Base-by-base conservation (phyloP, 2,329 filamentous ascomycete genomes). In the Apiospora pterosperma region DNA sequence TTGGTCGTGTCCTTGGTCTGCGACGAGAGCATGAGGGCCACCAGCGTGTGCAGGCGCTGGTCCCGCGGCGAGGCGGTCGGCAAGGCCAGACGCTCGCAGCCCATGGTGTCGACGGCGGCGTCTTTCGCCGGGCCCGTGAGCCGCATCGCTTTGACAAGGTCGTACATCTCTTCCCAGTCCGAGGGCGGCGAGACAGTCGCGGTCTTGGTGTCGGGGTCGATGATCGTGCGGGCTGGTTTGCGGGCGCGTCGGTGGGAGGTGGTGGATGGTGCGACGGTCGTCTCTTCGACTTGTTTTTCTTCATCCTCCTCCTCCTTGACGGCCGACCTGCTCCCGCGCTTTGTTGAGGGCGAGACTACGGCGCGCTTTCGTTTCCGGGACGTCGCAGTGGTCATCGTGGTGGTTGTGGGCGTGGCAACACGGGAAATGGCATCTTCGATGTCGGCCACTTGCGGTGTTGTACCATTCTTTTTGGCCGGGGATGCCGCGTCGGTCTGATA, bases 101-200 rank as follows among this genome's bases (percentile, higher is more conserved):
- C 96, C 94, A 98, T 97, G 0, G 95, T 98, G 76, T 99, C 96
- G 12, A 99, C 96, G 0, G 95, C 92, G 0, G 96, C 96, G 85
- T 91, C 78, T 81, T 85, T 75, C 75, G 91, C 79, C 79, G 78
- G 73, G 7, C 84, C 84, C 3, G 83, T 84, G 0, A 79, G 75
- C 5, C 88, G 90, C 93, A 98, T 97, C 72, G 87, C 85, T 72
- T 90, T 90, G 55, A 96, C 91, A 0, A 87, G 80, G 38, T 84
- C 79, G 78, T 97, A 99, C 64, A 97, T 88, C 64, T 89, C 85
- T 67, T 93, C 88, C 96, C 96, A 80, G 67, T 64, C 72, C 34
- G 65, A 65, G 25, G 77, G 70, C 58, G 75, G 73, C 38, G 38
- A 36, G 59, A 71, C 65, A 21, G 61, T 66, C 8, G 67, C 34